These are phyloP conservation scores for Yarrowia divulgata DNA, from an alignment of 805 yeast genomes.

Conservation along the genomic window DNA sequence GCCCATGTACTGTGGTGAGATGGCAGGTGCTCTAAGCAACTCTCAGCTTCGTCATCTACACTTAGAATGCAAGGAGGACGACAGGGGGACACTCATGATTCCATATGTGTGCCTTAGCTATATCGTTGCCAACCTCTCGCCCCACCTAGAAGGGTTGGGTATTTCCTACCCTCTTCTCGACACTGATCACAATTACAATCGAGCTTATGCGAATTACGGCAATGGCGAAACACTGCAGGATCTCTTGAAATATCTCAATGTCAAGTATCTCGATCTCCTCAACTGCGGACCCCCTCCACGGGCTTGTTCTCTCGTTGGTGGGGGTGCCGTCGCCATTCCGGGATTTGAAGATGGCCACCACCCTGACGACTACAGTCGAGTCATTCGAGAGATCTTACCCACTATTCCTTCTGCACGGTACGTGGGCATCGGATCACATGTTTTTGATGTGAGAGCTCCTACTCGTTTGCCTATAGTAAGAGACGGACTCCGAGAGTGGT, in stretches of 20 bases:
- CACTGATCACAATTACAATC: constrained; percentile 27
- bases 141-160: constrained; percentile 26
- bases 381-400: constrained; percentile 43
- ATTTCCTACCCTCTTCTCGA: constrained; percentile 28
- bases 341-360: constrained; percentile 41
- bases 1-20: constrained; percentile 33
- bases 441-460: constrained; percentile 20
- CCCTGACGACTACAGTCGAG: constrained; percentile 40
- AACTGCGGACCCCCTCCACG: constrained; percentile 31
- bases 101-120: constrained; percentile 33
- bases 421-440: constrained; percentile 30
- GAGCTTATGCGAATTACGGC: constrained; percentile 23
- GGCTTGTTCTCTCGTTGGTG: constrained; percentile 28
- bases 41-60: constrained; percentile 27
- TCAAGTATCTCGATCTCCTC: constrained; percentile 24
- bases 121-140: constrained; percentile 21
- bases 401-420: constrained; percentile 43
- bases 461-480: constrained; percentile 14
- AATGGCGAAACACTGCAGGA: constrained; percentile 32
- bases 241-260: constrained; percentile 14
- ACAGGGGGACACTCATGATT: constrained; percentile 28
- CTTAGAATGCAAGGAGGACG: constrained; percentile 27
- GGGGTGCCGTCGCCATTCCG: constrained; percentile 25
- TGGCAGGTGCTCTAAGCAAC: constrained; percentile 26
- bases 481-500: constrained; percentile 35